phyloP scores from a whole-genome alignment of 1,139 yeast genomes.

The Kodamaea suecica region DNA sequence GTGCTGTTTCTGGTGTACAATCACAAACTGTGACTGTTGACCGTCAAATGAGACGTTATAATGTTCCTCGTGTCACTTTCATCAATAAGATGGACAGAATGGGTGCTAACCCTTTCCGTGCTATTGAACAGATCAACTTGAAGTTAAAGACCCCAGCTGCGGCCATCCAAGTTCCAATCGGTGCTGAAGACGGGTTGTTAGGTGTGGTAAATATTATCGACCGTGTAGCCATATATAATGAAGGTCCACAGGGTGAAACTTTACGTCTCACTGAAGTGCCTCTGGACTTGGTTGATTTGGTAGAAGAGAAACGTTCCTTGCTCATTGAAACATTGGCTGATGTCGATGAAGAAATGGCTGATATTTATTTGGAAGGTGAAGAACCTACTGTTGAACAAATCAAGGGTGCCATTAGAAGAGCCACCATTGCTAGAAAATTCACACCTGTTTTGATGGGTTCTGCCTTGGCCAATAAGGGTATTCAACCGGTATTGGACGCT shows the following conservation, averaged over 20 bases:
- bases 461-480: slow-evolving; percentile 92
- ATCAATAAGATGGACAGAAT: slow-evolving; percentile 98
- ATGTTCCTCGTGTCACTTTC: slow-evolving; percentile 93
- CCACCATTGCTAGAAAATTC: slow-evolving; percentile 94
- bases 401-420: slow-evolving; percentile 83
- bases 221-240: slow-evolving; percentile 82
- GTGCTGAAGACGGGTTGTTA: slow-evolving; percentile 76
- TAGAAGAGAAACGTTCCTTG: slow-evolving; percentile 51
- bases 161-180: slow-evolving; percentile 96
- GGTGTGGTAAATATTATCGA: slow-evolving; percentile 93
- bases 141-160: slow-evolving; percentile 95
- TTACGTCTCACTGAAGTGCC: slow-evolving; percentile 67
- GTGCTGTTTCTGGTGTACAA: slow-evolving; percentile 98
- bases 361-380: slow-evolving; percentile 82
- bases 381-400: slow-evolving; percentile 84
- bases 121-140: slow-evolving; percentile 82
- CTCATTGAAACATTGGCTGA: slow-evolving; percentile 94
- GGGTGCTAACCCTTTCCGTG: slow-evolving; percentile 97
- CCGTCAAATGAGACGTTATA: slow-evolving; percentile 97
- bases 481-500: slow-evolving; percentile 93
- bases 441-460: slow-evolving; percentile 99
- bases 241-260: slow-evolving; percentile 88
- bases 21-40: slow-evolving; percentile 98
- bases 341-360: slow-evolving; percentile 96
- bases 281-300: slow-evolving; percentile 33